These are phyloP conservation scores for Podospora didyma DNA, from an alignment of 495 filamentous ascomycete genomes.

Conservation along the genomic window DNA sequence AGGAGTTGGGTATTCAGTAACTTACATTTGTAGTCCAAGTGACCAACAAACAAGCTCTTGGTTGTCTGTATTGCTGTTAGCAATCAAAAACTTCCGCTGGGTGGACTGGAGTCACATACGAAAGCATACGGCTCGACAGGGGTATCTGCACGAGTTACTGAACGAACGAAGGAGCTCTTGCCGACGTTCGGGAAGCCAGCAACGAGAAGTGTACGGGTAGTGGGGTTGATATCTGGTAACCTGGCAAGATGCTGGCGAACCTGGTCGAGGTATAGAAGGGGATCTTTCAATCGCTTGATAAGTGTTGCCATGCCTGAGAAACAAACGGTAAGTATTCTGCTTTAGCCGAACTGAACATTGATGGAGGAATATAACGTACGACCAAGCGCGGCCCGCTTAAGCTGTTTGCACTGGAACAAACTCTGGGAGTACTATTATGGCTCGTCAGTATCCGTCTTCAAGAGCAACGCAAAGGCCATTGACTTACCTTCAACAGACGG, in stretches of 20 bases:
- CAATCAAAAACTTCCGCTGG: not conserved
- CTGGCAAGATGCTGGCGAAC: conserved; percentile 96
- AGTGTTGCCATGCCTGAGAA: conserved; percentile 91
- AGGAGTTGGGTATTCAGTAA: conserved; percentile 44
- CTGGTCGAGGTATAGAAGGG: conserved; percentile 92
- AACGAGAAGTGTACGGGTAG: conserved; percentile 89
- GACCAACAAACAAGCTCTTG: conserved; percentile 93
- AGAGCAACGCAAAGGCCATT: not conserved
- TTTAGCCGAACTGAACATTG: not conserved
- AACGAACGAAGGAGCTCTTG: conserved; percentile 91
- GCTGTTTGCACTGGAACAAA: conserved; percentile 63
- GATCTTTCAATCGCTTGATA: conserved; percentile 87
- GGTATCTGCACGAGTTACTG: conserved; percentile 90
- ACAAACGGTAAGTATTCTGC: not conserved
- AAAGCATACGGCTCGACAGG: conserved; percentile 98
- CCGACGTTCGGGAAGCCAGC: conserved; percentile 98
- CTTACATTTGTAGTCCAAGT: conserved; percentile 90
- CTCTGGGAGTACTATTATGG: conserved; percentile 76
- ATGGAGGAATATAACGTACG: conserved; percentile 29
- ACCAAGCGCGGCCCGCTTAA: conserved; percentile 55
- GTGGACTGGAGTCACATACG: conserved; percentile 20
- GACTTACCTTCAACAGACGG: conserved; percentile 56
- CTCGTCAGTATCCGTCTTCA: conserved; percentile 22
- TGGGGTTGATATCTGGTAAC: conserved; percentile 96
- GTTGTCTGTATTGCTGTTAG: conserved; percentile 56